A percentile compares a stretch with the other conserved stretches of the same genome.
Conservation (phyloP, 768 basidiomycete genomes). For the Collybia nuda region DNA sequence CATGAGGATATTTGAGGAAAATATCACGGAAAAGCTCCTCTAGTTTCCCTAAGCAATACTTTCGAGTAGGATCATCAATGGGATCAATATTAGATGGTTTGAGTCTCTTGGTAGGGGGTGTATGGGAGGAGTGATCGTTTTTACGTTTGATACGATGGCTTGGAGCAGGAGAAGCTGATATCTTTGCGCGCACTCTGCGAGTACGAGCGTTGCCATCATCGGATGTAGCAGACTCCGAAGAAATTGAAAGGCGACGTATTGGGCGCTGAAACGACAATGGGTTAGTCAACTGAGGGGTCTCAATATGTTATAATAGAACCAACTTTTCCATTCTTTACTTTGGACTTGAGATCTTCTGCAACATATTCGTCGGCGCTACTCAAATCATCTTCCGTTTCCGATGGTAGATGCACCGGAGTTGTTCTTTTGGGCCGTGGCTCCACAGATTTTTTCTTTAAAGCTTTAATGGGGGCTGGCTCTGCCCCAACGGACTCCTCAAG, state of each 20-base stretch:
- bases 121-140: constrained; percentile 33
- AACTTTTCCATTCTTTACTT: constrained; percentile 44
- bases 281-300: constrained; percentile 6
- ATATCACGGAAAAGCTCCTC: constrained; percentile 70
- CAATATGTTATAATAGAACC: constrained; percentile 27
- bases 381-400: constrained; percentile 48
- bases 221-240: constrained; percentile 47
- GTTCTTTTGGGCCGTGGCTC: constrained; percentile 22
- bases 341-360: constrained; percentile 37
- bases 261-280: constrained; percentile 35
- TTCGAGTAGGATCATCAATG: constrained; percentile 71
- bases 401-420: constrained; percentile 20
- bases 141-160: constrained; percentile 54
- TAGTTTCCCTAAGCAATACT: constrained; percentile 78
- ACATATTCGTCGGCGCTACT: constrained; percentile 77
- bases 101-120: constrained; percentile 49
- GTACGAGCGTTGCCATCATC: constrained; percentile 19
- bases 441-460: constrained; percentile 24
- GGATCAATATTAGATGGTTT: constrained; percentile 36
- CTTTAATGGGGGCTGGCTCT: constrained; percentile 22
- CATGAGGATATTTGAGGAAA: constrained; percentile 69
- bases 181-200: constrained; percentile 26
- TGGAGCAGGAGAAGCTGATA: constrained; percentile 27
- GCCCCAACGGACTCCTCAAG: constrained; percentile 43
- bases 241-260: constrained; percentile 35